Conservation (phyloP, 345 rosid genomes). For the Lumnitzera littorea region DNA sequence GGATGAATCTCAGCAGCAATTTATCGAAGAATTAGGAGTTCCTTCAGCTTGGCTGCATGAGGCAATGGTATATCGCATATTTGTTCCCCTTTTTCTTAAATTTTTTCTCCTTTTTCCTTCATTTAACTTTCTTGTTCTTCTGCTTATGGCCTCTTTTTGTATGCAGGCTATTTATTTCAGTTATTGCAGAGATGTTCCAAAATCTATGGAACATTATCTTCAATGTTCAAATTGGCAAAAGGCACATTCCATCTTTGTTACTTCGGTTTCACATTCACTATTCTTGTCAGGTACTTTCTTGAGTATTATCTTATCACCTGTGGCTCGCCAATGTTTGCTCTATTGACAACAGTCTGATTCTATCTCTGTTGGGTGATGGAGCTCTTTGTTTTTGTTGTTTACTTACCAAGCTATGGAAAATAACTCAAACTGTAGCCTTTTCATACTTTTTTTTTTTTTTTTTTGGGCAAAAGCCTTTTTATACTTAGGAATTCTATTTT, state of each 20-base stretch:
- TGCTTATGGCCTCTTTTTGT: conserved; percentile 10
- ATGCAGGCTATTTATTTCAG: conserved; percentile 73
- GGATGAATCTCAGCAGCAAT: conserved; percentile 58
- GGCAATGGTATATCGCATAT: conserved; percentile 58
- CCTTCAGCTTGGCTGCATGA: conserved; percentile 89
- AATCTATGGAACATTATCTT: conserved; percentile 86
- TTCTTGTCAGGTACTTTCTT: conserved; percentile 63
- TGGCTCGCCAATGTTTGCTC: background rate
- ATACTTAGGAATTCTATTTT: too few species aligned
- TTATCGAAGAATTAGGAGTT: conserved; percentile 68
- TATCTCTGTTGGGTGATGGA: too few species aligned
- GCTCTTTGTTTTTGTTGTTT: too few species aligned
- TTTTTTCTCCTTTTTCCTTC: background rate
- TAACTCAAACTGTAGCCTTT: too few species aligned
- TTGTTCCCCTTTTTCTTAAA: background rate
- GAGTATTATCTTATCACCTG: conserved; percentile 5
- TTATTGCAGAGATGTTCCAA: conserved; percentile 54
- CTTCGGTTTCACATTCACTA: conserved; percentile 63
- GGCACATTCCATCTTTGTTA: conserved; percentile 77
- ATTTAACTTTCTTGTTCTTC: conserved; percentile 6
- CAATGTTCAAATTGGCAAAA: conserved; percentile 83
- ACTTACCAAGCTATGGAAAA: too few species aligned
- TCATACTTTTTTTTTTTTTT: too few species aligned
- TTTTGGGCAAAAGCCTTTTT: too few species aligned
- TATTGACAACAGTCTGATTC: too few species aligned